Evolutionary conservation across 192 early-diverging fungal species (phyloP), one percentile per base, ranked within the genome.

Genomic region (Lobosporangium transversale): DNA sequence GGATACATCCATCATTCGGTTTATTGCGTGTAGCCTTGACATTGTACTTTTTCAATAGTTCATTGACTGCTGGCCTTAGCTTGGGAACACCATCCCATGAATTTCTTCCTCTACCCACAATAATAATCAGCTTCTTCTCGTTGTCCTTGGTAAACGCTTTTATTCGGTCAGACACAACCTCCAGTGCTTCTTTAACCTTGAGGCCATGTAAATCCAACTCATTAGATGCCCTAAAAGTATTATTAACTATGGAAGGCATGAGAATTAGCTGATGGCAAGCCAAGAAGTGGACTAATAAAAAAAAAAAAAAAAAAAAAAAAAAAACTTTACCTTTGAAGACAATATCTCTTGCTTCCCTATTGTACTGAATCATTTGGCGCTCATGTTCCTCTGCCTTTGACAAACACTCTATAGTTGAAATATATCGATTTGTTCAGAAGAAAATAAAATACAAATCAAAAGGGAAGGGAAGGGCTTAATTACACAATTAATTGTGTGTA

Each of bases 161-260:
- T 17, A 91, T 80, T 23, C 84, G 80, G 30, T 74, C 68, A 26
- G 85, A 79, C 1, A 86, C 71, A 11, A 80, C 66, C 7, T 67
- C 80, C 5, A 85, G 53, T 0, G 91, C 90, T 63, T 91, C 91
- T 58, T 70, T 59, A 29, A 93, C 91, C 63, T 81, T 87, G 14
- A 90, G 61, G 6, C 90, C 91, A 47, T 93, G 91, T 24, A 93
- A 53, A 70, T 93, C 91, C 50, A 93, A 58, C 59, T 91, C 84
- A 35, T 81, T 60, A 1, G 70, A 24, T 17, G 73, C 65, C 30
- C 83, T 61, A 6, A 21, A 33, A 5, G 58, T 23, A 47, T 90
- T 90, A 55, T 89, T 81, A 5, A 55, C 81, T 83, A 45, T 21
- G 2, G 58, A 40, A 31, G 60, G 42, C 14, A 54, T 29, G 30